Percentiles rank a stretch among this genome's conserved stretches.
phyloP scores from a whole-genome alignment of 441 rosid species.

The Populus trichocarpa region DNA sequence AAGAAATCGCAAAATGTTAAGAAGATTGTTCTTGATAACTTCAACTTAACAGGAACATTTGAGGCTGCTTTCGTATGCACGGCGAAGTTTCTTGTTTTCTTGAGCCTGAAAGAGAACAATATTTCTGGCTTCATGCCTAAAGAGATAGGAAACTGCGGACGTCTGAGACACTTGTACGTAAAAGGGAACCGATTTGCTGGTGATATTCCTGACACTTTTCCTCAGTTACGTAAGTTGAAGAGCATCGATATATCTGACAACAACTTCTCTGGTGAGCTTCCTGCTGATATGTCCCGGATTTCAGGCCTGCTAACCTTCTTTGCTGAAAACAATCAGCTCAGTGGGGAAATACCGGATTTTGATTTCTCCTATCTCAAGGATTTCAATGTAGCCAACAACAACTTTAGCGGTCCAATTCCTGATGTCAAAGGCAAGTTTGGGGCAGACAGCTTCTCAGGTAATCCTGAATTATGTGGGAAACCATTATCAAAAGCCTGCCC shows the following conservation, averaged over 20 bases:
- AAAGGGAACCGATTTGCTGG: conserved; percentile 42
- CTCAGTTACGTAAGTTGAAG: conserved; percentile 39
- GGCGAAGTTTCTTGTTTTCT: conserved; percentile 35
- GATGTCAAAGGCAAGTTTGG: conserved; percentile 36
- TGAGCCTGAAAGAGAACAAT: conserved; percentile 43
- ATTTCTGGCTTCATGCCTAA: conserved; percentile 35
- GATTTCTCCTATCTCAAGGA: conserved; percentile 40
- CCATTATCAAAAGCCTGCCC: conserved; percentile 38
- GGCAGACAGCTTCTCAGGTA: conserved; percentile 39
- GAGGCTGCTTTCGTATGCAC: conserved; percentile 42
- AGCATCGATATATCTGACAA: conserved; percentile 47
- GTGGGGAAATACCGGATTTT: conserved; percentile 41
- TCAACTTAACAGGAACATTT: conserved; percentile 43
- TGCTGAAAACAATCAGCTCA: conserved; percentile 46
- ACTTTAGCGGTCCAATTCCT: conserved; percentile 50
- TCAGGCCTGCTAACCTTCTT: conserved; percentile 40
- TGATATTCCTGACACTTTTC: conserved; percentile 40
- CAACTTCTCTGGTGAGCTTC: conserved; percentile 42
- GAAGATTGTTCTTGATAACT: conserved; percentile 40
- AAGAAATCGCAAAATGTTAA: conserved; percentile 18
- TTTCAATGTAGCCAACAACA: conserved; percentile 60
- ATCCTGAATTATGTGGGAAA: conserved; percentile 45
- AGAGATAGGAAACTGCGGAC: conserved; percentile 42
- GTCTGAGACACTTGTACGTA: conserved; percentile 42
- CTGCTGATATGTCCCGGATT: conserved; percentile 35